Base-by-base conservation (phyloP, 163 green algal species). In the Scenedesmus sp. region DNA sequence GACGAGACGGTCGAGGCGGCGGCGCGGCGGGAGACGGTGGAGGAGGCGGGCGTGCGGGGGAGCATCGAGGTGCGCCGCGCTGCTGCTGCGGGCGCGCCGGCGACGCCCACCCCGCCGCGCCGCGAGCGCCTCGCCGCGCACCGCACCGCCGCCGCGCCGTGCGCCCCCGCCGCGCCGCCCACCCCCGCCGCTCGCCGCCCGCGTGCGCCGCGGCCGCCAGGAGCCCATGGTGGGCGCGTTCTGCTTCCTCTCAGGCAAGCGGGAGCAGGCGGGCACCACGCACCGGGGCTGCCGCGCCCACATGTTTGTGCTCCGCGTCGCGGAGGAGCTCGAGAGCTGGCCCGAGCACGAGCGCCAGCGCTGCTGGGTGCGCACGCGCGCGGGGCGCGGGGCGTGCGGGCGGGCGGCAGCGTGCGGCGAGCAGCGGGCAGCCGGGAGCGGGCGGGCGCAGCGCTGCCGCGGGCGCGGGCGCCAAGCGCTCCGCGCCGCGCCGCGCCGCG, bases 21-120 rank as follows among this genome's bases (percentile, higher is more conserved):
- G 29, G 95, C 94, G 0, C 72, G 76, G 48, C 77, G 95, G 9
- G 95, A 98, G 80, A 97, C 95, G 2, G 82, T 98, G 48, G 95
- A 98, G 79, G 95, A 98, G 81, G 95, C 95, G 31, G 95, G 95
- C 13, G 93, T 98, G 34, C 73, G 90, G 1, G 95, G 94, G 2
- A 60, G 69, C 7, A 75, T 98, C 6, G 91, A 97, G 89, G 89
- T 95, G 64, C 33, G 80, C 14, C 11, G 13, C 57, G n/a, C 57
- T 18, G 22, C 22, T 26, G 57, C 26, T 31, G 53, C 53, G 39
- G 56, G 10, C 4, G 4, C 24, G 26, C 28, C 24, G 36, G 9
- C 3, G 14, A 31, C 24, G 18, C 26, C 20, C 28, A 31, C 31
- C 1, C 15, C 18, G 0, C 22, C n/a, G 20, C 18, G 39, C 36